phyloP scores from a whole-genome alignment of 306 rosid genomes.

The Crotalaria pallida region DNA sequence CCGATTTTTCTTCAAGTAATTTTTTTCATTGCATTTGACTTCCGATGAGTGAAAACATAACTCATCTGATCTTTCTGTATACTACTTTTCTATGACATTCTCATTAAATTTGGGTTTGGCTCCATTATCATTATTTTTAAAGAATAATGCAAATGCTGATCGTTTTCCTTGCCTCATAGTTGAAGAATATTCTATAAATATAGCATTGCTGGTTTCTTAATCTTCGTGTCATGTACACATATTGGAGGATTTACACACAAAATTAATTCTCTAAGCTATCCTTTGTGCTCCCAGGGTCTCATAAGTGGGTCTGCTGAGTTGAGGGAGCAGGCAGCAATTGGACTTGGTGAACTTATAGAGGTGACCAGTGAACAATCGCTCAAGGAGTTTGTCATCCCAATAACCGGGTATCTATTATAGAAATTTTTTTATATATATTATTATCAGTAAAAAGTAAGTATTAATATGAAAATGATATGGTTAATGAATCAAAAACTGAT shows the following conservation, averaged over 20 bases:
- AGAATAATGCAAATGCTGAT: not conserved
- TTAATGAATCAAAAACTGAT: too few species aligned
- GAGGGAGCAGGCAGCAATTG: conserved; percentile 96
- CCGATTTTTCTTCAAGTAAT: conserved; percentile 94
- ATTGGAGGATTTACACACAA: not conserved
- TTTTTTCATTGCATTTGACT: conserved; percentile 1
- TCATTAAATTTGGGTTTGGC: not conserved
- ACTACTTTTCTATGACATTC: not conserved
- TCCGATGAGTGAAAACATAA: not conserved
- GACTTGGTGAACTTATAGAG: conserved; percentile 94
- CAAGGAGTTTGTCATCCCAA: conserved; percentile 86
- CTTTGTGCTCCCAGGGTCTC: conserved; percentile 55
- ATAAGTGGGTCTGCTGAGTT: conserved; percentile 92
- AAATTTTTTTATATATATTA: not conserved
- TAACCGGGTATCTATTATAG: conserved; percentile 68
- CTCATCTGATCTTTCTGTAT: not conserved
- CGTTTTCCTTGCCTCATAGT: not conserved
- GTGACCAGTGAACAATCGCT: conserved; percentile 85
- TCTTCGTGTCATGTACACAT: not conserved
- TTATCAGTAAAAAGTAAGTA: too few species aligned
- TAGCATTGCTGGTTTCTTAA: not conserved
- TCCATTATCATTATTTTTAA: not conserved
- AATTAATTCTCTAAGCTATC: conserved; percentile 13
- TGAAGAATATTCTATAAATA: not conserved
- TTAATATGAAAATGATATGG: too few species aligned